A percentile compares a stretch with the other conserved stretches of the same genome.
Conservation (phyloP, 495 filamentous ascomycete species). For the Bacidia gigantensis region DNA sequence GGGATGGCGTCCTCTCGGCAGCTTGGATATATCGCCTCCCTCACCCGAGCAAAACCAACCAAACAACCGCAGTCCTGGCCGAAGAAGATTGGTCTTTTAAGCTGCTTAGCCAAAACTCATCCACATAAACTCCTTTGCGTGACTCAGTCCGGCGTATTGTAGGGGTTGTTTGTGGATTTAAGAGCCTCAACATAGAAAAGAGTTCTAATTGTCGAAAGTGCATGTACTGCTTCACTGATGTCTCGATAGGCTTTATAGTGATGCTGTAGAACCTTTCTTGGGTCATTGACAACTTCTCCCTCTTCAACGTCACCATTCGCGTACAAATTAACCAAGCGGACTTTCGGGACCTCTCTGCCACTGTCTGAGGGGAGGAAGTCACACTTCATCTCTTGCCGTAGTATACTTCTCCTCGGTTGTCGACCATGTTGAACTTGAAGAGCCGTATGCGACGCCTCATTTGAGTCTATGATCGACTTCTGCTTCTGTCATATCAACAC, state of each 20-base stretch:
- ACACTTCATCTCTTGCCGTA: neutral
- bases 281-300: constrained; percentile 6
- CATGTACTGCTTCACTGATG: neutral
- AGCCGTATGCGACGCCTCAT: neutral
- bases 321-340: neutral
- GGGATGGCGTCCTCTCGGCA: no score
- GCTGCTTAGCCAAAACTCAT: no score
- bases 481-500: neutral
- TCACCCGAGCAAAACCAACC: no score
- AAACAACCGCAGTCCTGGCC: no score
- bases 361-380: constrained; percentile 1
- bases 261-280: constrained; percentile 7
- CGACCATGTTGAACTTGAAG: neutral
- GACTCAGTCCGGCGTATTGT: no score
- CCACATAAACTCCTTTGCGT: no score
- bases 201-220: neutral
- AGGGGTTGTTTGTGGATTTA: no score
- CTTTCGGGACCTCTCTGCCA: constrained; percentile 2
- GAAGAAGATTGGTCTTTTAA: no score
- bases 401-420: neutral
- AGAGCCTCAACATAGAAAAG: neutral
- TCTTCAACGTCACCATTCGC: constrained; percentile 3
- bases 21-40: no score
- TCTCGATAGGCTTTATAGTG: constrained; percentile 1
- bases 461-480: constrained; percentile 2